A percentile compares a stretch with the other conserved stretches of the same genome.
Conservation (phyloP, 2,329 filamentous ascomycete species). For the Epichloe glyceriae region DNA sequence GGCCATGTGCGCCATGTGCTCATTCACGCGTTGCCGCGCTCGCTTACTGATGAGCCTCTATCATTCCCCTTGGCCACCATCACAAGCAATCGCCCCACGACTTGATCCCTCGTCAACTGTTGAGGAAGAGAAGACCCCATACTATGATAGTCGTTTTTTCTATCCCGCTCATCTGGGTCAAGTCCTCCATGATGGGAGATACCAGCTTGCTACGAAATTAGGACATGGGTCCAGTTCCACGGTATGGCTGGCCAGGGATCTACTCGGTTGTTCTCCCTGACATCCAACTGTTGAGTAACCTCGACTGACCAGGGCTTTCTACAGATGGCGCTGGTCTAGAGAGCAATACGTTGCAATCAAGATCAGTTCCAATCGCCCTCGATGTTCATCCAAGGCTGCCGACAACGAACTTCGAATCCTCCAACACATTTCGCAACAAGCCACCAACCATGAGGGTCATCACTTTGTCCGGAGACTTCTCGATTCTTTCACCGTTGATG, state of each 20-base stretch:
- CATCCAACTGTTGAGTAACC: background rate
- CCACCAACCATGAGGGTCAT: slow-evolving; percentile 8
- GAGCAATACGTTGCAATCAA: slow-evolving; percentile 14
- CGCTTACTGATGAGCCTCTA: background rate
- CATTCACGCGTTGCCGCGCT: no score
- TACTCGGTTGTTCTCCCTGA: slow-evolving; percentile 4
- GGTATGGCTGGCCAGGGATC: slow-evolving; percentile 14
- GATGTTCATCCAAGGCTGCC: background rate
- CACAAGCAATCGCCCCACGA: slow-evolving; percentile 5
- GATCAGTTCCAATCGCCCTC: slow-evolving; percentile 6
- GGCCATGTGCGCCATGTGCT: no score
- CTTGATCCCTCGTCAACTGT: slow-evolving; percentile 5
- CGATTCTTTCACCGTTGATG: slow-evolving; percentile 8
- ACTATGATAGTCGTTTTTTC: no score
- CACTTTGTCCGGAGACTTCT: slow-evolving; percentile 11
- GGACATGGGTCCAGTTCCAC: slow-evolving; percentile 12
- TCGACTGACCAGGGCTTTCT: background rate
- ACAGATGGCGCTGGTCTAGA: slow-evolving; percentile 12
- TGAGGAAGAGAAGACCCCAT: no score
- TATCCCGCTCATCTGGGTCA: no score
- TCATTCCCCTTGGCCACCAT: slow-evolving; percentile 1
- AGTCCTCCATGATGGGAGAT: slow-evolving; percentile 7
- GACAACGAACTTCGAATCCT: slow-evolving; percentile 7
- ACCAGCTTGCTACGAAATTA: slow-evolving; percentile 12
- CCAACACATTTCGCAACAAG: slow-evolving; percentile 6